Percentiles rank a stretch among this genome's conserved stretches.
Conservation (phyloP, 768 basidiomycete genomes). For the Suillus sp. region DNA sequence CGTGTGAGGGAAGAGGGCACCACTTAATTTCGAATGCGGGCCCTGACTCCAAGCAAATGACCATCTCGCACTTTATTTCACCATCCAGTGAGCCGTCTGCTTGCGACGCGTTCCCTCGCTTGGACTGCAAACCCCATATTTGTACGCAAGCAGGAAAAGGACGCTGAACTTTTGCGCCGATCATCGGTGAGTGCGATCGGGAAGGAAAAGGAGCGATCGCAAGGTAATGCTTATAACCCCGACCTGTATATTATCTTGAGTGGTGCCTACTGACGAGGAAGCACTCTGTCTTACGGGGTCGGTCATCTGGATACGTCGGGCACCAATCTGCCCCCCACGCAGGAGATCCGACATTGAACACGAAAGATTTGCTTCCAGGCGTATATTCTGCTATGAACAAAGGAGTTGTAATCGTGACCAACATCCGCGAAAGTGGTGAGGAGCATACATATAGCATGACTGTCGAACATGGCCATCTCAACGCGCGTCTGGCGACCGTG, state of each 20-base stretch:
- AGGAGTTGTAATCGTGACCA: constrained; percentile 3
- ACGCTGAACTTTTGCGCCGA: constrained; percentile 59
- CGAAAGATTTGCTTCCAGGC: constrained; percentile 58
- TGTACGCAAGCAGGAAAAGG: constrained; percentile 76
- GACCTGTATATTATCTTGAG: constrained; percentile 39
- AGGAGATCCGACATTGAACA: constrained; percentile 87
- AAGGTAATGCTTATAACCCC: constrained; percentile 71
- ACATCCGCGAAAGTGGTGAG: constrained; percentile 1
- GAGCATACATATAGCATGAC: constrained; percentile 57
- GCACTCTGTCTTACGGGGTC: constrained; percentile 44
- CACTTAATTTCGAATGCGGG: constrained; percentile 83
- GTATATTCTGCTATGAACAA: constrained; percentile 56
- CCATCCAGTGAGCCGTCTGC: constrained; percentile 15
- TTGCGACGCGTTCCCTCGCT: constrained; percentile 28
- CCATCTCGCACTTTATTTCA: constrained; percentile 76
- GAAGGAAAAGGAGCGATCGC: constrained; percentile 80
- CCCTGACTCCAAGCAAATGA: constrained; percentile 82
- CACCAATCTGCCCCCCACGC: constrained; percentile 97
- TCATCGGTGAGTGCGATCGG: constrained; percentile 58
- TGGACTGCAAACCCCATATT: constrained; percentile 68
- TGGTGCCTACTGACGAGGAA: neutral
- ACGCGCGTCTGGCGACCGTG: constrained; percentile 51
- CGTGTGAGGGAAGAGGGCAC: constrained; percentile 89
- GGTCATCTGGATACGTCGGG: constrained; percentile 66
- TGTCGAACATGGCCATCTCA: constrained; percentile 56